Conservation (phyloP, 148 eudicot genomes). For the Rhododendron ferrugineum region DNA sequence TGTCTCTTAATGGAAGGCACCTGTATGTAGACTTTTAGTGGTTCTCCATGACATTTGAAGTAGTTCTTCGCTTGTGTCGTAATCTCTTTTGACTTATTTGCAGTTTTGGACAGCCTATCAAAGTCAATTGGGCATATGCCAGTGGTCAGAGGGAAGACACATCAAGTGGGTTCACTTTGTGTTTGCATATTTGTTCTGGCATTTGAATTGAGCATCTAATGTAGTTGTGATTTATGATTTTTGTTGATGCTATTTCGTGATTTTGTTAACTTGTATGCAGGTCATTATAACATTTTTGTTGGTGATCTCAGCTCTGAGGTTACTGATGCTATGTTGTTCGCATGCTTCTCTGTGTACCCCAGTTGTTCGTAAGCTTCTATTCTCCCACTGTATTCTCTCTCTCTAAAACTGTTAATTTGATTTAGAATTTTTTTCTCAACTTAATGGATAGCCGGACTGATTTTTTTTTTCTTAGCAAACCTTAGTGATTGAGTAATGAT, state of each 20-base stretch:
- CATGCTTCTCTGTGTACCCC: conserved; percentile 83
- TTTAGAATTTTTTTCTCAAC: neutral
- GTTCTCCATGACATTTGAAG: neutral
- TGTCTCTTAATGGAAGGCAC: conserved; percentile 89
- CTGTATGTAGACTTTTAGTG: conserved; percentile 47
- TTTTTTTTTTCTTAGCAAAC: neutral
- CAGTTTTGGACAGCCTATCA: conserved; percentile 99
- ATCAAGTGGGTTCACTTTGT: conserved; percentile 47
- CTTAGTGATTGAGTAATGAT: neutral
- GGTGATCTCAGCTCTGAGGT: conserved; percentile 99
- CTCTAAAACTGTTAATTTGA: neutral
- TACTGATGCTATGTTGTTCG: conserved; percentile 90
- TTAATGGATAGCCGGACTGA: neutral
- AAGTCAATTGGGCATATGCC: conserved; percentile 98
- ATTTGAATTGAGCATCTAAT: conserved; percentile 2
- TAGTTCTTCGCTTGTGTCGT: neutral
- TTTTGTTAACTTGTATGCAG: conserved; percentile 29
- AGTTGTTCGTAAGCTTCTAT: conserved; percentile 86
- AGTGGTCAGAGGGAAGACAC: conserved; percentile 98
- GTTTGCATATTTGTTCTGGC: neutral
- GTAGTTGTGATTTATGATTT: neutral
- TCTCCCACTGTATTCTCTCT: neutral
- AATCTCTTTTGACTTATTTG: neutral
- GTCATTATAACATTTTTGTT: conserved; percentile 86
- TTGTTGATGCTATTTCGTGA: neutral